Conservation (phyloP, 768 basidiomycete species). For the Suillus fuscotomentosus region DNA sequence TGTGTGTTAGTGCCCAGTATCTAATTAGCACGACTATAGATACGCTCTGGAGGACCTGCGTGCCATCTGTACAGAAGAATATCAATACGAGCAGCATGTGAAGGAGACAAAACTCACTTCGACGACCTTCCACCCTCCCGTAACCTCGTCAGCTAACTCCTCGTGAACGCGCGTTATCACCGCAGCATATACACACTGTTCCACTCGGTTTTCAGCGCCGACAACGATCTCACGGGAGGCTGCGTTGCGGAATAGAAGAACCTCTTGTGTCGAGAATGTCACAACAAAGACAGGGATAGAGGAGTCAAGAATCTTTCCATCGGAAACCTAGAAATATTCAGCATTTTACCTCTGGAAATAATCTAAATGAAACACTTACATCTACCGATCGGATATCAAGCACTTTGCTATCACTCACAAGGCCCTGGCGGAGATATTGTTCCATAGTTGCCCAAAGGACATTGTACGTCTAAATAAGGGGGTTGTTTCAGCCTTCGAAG, state of each 20-base stretch:
- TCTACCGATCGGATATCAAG: slow-evolving; percentile 98
- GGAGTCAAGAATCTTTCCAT: slow-evolving; percentile 89
- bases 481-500: neutral
- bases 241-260: slow-evolving; percentile 86
- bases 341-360: neutral
- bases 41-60: slow-evolving; percentile 51
- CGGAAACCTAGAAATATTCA: slow-evolving; percentile 54
- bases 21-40: slow-evolving; percentile 27
- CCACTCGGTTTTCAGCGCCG: slow-evolving; percentile 87
- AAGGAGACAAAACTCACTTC: slow-evolving; percentile 59
- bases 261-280: slow-evolving; percentile 91
- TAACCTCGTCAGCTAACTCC: slow-evolving; percentile 88
- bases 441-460: slow-evolving; percentile 99
- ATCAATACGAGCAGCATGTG: neutral
- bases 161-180: slow-evolving; percentile 86
- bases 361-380: slow-evolving; percentile 45
- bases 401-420: slow-evolving; percentile 90
- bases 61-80: slow-evolving; percentile 41
- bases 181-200: slow-evolving; percentile 91
- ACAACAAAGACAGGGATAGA: slow-evolving; percentile 88
- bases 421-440: slow-evolving; percentile 85
- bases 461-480: slow-evolving; percentile 77
- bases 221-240: slow-evolving; percentile 85
- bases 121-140: slow-evolving; percentile 97
- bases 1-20: slow-evolving; percentile 12